Evolutionary conservation across 176 grass and related monocot species (phyloP), one percentile per base, ranked within the genome.

Genomic region (Ampelocalamus luodianensis): DNA sequence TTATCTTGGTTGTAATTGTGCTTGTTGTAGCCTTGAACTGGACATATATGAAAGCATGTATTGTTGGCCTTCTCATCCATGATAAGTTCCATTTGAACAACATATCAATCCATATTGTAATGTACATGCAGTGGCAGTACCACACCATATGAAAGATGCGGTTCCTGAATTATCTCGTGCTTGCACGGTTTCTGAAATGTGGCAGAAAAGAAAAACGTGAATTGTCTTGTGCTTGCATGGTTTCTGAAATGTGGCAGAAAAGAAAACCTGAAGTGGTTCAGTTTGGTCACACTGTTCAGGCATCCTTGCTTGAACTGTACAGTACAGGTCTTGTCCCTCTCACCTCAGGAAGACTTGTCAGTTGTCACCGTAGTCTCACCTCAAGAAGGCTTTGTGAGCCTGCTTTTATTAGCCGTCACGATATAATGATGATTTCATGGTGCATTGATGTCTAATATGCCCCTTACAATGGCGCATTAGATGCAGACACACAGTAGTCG

Each of bases 21-120:
- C 56, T 87, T 87, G 67, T 4, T 80, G 82, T 85, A 68, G 82
- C 67, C 60, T 63, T 69, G 79, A 83, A 92, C 43, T 89, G 83
- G 68, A 86, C 78, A 65, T 78, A 86, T 45, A 39, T 43, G 72
- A 61, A 86, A 78, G 56, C 77, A 88, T 85, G 72, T 82, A 82
- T 71, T 81, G 45, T 59, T 66, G 85, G 14, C n/a, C 49, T 27
- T 62, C 60, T 68, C 34, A 24, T 67, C 77, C 61, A 39, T 79
- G 84, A 78, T 78, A 66, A 24, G 26, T 23, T 20, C 1, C 14
- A 3, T 36, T 80, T 65, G n/a, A 51, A 6, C 17, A 14, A 59
- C 34, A 32, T 20, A 42, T 79, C 60, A 51, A 82, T 84, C 43
- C 75, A 79, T 14, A 49, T 5, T 72, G 71, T 59, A 78, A 78